Evolutionary conservation across 1,139 yeast species (phyloP), one percentile per base, ranked within the genome.

Genomic region (Geotrichum fermentans): DNA sequence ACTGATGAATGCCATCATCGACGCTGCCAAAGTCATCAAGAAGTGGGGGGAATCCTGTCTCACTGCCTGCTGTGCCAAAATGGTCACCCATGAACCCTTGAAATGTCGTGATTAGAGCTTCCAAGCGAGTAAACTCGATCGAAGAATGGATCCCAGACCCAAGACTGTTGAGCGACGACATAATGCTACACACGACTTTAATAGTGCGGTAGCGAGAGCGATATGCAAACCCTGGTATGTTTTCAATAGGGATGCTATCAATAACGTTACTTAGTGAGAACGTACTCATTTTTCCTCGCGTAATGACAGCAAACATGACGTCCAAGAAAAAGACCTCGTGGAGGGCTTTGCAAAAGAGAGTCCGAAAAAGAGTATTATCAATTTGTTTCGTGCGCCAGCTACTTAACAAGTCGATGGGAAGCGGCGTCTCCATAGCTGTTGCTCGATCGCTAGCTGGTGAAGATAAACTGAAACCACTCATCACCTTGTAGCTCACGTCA

Each of bases 1-100:
- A 47, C 30, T 52, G 54, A 24, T 52, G 54, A 11, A 52, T 44
- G 4, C 54, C 54, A 28, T 52, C 54, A 32, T 52, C 43, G 11
- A 52, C 42, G 18, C 14, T 30, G 2, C 52, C 54, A n/a, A 38
- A 33, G 17, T 49, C 51, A 26, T 52, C 52, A 3, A 52, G 29
- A 7, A 52, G 16, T 2, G 41, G 51, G 2, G 54, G 54, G 29
- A 49, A 52, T 10, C 40, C 40, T 20, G 32, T 36, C 28, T 24
- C 28, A 24, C 10, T 24, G 28, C 10, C 28, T 10, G 6, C 28
- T 6, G 28, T 24, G 14, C 29, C 41, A n/a, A 39, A 13, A 3
- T 43, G 34, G 13, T 39, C 51, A 17, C 50, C 43, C 30, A 52
- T 29, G 21, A 43, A 49, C 3, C 51, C 51, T 32, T 49, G 52